A percentile compares a stretch with the other conserved stretches of the same genome.
These are phyloP conservation scores for Tolypocladium inflatum DNA, from an alignment of 2,329 filamentous ascomycete species.

Conservation along the genomic window DNA sequence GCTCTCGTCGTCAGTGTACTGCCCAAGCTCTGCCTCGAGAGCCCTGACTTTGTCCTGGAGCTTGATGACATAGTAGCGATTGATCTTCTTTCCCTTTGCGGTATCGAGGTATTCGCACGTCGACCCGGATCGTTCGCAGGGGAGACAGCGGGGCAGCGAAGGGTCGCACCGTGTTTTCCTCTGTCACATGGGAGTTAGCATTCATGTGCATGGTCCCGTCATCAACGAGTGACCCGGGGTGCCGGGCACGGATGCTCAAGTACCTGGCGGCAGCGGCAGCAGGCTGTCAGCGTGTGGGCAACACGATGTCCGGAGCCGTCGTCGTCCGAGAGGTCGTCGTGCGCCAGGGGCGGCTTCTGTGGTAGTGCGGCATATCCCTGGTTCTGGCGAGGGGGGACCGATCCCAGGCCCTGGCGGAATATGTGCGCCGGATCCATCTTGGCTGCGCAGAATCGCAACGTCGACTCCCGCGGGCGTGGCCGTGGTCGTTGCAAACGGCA, in stretches of 20 bases:
- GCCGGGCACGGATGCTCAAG: not conserved
- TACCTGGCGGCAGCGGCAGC: slow-evolving; percentile 72
- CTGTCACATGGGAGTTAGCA: slow-evolving; percentile 31
- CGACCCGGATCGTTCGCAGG: slow-evolving; percentile 85
- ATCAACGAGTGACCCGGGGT: not conserved
- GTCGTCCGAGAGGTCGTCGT: slow-evolving; percentile 35
- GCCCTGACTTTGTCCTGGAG: slow-evolving; percentile 78
- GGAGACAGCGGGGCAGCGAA: slow-evolving; percentile 79
- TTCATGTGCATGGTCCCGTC: not conserved
- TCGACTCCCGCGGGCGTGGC: not conserved
- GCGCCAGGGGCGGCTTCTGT: slow-evolving; percentile 16
- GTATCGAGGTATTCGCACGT: slow-evolving; percentile 95
- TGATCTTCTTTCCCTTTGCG: slow-evolving; percentile 74
- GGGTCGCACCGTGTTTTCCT: slow-evolving; percentile 96
- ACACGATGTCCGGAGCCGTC: slow-evolving; percentile 51
- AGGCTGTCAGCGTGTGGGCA: slow-evolving; percentile 71
- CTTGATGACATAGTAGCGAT: slow-evolving; percentile 84
- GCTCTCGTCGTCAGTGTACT: slow-evolving; percentile 68
- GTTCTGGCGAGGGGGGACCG: slow-evolving; percentile 29
- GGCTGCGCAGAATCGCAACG: not conserved
- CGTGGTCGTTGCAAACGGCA: not conserved
- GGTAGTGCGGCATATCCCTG: slow-evolving; percentile 21
- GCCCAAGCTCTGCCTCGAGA: slow-evolving; percentile 71
- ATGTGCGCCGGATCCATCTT: slow-evolving; percentile 50
- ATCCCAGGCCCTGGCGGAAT: slow-evolving; percentile 48